Evolutionary conservation across 176 grass and related monocot species (phyloP), one percentile per base, ranked within the genome.

Genomic region (Hsuehochloa calcarea): DNA sequence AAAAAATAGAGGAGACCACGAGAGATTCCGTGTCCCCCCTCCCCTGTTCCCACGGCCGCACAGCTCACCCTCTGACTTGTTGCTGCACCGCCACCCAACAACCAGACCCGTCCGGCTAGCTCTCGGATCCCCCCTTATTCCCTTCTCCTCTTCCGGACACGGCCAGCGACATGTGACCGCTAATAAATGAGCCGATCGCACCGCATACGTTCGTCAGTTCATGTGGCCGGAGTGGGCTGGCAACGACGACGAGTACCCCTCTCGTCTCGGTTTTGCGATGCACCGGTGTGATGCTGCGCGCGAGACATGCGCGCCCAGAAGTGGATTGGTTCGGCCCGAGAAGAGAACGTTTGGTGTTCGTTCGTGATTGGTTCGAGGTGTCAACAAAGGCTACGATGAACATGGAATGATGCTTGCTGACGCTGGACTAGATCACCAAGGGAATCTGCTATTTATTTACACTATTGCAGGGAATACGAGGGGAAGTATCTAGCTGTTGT

Each of bases 61-160:
- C 84, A 86, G 84, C 79, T 82, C 88, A 82, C 3, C 52, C 29
- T 68, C 70, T 82, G 62, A 26, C 72, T 5, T n/a, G 14, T 38
- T 90, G 88, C 84, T 31, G 71, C 79, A 50, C 79, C 88, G 84
- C 88, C 88, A 72, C 79, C 88, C 72, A 90, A 77, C 84, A 81
- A 38, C 72, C 83, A 61, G 72, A 51, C 56, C 23, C 0, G 34
- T 16, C 31, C 37, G 12, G 26, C 64, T 10, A 22, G 10, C 8
- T 52, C 72, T 68, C 87, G 66, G 87, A 84, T 80, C 81, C 80
- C 80, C 51, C 80, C 80, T 40, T 66, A 34, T 4, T 6, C 4
- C 45, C 34, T 25, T 34, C 23, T 3, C 51, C 23, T 26, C 61
- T 50, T 54, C 20, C 34, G 67, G 80, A 73, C 81, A 47, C 68